Base-by-base conservation (phyloP, 2,329 filamentous ascomycete genomes). In the Calonectria pseudoturangicola region DNA sequence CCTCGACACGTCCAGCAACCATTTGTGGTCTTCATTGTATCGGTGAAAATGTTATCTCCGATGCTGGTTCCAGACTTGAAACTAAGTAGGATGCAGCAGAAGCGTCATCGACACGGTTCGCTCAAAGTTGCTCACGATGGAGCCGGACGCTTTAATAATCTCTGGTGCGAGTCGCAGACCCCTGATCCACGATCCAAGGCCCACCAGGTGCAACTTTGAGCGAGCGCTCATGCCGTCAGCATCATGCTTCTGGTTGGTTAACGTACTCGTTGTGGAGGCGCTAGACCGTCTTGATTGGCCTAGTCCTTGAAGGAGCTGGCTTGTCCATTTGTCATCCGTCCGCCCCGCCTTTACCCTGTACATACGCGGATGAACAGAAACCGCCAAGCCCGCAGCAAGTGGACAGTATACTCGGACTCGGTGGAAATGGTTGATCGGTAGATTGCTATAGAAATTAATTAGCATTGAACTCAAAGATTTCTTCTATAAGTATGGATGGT, bases 1-100 rank as follows among this genome's bases (percentile, higher is more conserved):
- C 76, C 74, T 74, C 65, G 25, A 10, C 76, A 77, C 16, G 76
- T 77, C 76, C 74, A 77, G 13, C 76, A 78, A n/a, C 68, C 65
- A 41, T 71, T 73, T 33, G 70, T 51, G n/a, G 71, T 15, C 45
- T 73, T 76, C 68, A 73, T 72, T 30, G 54, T 16, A 45, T 54
- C n/a, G 12, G 30, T 27, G 25, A 8, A 28, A 33, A 66, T 27
- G 16, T 4, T 45, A 41, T 56, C 30, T 54, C 48, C 33, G 39
- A 18, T 8, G 21, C 10, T 12, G n/a, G 16, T 12, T 56, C n/a
- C 39, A 15, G 36, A 18, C 21, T 12, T 25, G 5, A 12, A 62
- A 21, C 21, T 36, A 21, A 33, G 25, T 15, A 45, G 41, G 39
- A 63, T 33, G 39, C 8, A 39, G 25, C 12, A 7, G 4, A 30